phyloP scores from a whole-genome alignment of 306 rosid species.

The Casuarina equisetifolia region DNA sequence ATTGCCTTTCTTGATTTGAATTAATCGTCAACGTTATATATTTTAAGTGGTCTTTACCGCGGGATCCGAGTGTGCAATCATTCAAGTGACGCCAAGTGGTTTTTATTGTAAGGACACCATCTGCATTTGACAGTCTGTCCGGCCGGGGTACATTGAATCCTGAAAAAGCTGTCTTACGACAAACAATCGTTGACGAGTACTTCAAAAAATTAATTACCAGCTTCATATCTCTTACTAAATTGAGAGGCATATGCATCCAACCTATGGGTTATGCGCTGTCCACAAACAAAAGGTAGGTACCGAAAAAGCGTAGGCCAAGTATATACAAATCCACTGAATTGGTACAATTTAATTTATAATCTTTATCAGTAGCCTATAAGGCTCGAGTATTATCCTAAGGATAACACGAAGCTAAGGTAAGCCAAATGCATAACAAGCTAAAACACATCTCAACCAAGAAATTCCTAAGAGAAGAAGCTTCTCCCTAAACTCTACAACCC shows the following conservation, averaged over 20 bases:
- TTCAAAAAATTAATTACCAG: neutral
- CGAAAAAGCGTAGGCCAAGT: neutral
- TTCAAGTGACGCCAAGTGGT: too few species aligned
- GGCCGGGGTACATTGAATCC: too few species aligned
- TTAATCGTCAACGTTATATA: too few species aligned
- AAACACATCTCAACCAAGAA: neutral
- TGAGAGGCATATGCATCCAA: neutral
- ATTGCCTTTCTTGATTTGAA: too few species aligned
- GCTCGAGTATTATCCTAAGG: too few species aligned
- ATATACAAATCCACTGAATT: neutral
- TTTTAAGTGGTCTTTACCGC: too few species aligned
- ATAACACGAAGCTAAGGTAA: slow-evolving; percentile 18
- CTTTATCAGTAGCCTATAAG: neutral
- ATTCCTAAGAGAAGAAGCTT: neutral
- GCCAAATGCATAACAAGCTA: neutral
- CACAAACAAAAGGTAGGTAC: neutral
- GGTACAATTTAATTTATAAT: slow-evolving; percentile 1
- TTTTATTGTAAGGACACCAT: too few species aligned
- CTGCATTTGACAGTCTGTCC: too few species aligned
- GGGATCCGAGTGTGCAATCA: too few species aligned
- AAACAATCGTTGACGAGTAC: too few species aligned
- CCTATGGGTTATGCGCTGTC: neutral
- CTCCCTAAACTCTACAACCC: slow-evolving; percentile 3
- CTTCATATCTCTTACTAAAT: neutral
- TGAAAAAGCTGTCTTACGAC: too few species aligned